A percentile compares a stretch with the other conserved stretches of the same genome.
phyloP scores from a whole-genome alignment of 1,284 basidiomycete genomes.

The Coniferiporia sulphurascens region DNA sequence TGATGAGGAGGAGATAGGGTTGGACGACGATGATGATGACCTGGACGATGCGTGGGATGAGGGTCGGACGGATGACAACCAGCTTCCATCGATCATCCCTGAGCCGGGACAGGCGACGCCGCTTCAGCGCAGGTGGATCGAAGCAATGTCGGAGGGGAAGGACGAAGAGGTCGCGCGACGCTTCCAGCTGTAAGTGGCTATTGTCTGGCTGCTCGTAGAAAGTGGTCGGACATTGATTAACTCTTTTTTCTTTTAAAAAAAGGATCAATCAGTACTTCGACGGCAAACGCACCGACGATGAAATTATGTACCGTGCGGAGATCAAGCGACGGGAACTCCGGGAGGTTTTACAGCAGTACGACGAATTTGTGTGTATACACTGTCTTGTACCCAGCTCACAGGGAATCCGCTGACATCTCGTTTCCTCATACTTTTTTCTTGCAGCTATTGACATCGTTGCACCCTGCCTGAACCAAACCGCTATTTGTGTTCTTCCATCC shows the following conservation, averaged over 20 bases:
- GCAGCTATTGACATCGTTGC: constrained; percentile 16
- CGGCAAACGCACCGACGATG: constrained; percentile 74
- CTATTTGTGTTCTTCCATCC: neutral
- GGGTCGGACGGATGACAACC: constrained; percentile 48
- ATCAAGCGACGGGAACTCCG: constrained; percentile 72
- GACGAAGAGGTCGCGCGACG: constrained; percentile 53
- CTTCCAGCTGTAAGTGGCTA: constrained; percentile 58
- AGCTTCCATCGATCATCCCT: constrained; percentile 63
- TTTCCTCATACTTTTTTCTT: neutral
- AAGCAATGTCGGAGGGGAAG: constrained; percentile 79
- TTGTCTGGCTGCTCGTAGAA: neutral
- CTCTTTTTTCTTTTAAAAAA: neutral
- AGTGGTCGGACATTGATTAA: neutral
- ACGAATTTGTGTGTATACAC: constrained; percentile 58
- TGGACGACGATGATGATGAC: constrained; percentile 19
- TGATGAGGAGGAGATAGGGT: constrained; percentile 1
- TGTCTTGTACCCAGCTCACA: neutral
- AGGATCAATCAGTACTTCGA: constrained; percentile 83
- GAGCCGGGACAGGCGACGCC: constrained; percentile 81
- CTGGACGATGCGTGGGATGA: constrained; percentile 37
- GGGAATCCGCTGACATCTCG: neutral
- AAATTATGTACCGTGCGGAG: constrained; percentile 72
- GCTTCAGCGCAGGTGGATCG: constrained; percentile 73
- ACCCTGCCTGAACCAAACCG: constrained; percentile 10
- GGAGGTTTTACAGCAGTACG: constrained; percentile 74